Evolutionary conservation across 345 rosid genomes (phyloP), one percentile per base, ranked within the genome.

Genomic region (Dipteronia sinensis): DNA sequence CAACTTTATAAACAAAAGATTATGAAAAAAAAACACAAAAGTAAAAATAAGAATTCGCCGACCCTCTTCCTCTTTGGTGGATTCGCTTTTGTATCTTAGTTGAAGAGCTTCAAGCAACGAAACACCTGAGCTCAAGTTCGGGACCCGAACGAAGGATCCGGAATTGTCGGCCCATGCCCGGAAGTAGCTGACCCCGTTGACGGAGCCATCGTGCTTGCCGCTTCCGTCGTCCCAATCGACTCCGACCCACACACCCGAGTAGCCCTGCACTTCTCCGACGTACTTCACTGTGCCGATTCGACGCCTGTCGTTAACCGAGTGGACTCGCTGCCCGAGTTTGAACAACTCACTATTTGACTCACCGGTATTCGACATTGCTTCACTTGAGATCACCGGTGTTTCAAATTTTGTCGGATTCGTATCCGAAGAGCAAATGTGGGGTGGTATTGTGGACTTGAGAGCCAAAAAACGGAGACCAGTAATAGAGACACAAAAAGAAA

Each of bases 61-160:
- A 93, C 99, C 98, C 73, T 93, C 94, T 78, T 93, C 98, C 80
- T 93, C 91, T 72, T 91, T 81, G 19, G 88, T 91, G 29, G 97
- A 81, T 59, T 82, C 77, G 65, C 86, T 80, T 76, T 84, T 77
- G 81, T 95, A 95, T 82, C 97, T 87, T 67, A 85, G 82, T 68
- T 87, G 82, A 77, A 95, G 89, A n/a, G 93, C 97, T 79, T 92
- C 83, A 15, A 91, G 75, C 76, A 93, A 78, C 1, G 94, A 82
- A 82, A 93, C 83, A 65, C 97, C 98, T 0, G 83, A 22, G 42
- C 91, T 90, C 80, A 95, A 82, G 77, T 88, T 93, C 46, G 85
- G 92, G 66, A 85, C 7, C 29, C 99, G 92, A 65, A 89, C 83
- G 65, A 95, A 88, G 3, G 98, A 93, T 2, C 92, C 99, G 0